Evolutionary conservation across 345 rosid genomes (phyloP).

Genomic region (Populus euphratica): DNA sequence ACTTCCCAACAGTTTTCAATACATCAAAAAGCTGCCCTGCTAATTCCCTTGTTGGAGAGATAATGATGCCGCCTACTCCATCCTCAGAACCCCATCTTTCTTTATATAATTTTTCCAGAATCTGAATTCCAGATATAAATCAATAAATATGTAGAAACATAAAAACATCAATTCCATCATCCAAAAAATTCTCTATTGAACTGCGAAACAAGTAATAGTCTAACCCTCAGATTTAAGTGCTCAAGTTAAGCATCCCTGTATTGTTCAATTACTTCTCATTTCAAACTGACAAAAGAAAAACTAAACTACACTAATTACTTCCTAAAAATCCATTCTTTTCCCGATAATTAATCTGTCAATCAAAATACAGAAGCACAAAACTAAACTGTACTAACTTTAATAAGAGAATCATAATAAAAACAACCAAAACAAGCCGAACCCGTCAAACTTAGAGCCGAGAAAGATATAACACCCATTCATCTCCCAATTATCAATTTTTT

Average conservation of each 20-base stretch:
- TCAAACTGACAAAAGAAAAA: background rate
- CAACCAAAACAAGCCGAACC: no score
- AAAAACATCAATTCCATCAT: background rate
- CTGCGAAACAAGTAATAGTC: no score
- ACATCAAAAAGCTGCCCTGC: slow-evolving; percentile 83
- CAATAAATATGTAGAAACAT: background rate
- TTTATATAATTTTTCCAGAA: slow-evolving; percentile 70
- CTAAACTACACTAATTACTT: background rate
- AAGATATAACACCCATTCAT: no score
- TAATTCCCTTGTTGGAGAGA: slow-evolving; percentile 87
- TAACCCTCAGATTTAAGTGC: no score
- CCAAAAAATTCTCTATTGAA: no score
- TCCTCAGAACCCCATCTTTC: slow-evolving; percentile 88
- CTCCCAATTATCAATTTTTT: no score
- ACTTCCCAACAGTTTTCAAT: slow-evolving; percentile 65
- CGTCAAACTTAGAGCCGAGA: no score
- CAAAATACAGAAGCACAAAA: no score
- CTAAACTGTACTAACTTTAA: no score
- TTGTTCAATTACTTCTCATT: background rate
- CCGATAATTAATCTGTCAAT: background rate
- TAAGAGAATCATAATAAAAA: no score
- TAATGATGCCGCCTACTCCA: slow-evolving; percentile 89
- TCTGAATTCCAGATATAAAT: slow-evolving; percentile 31
- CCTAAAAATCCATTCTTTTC: background rate
- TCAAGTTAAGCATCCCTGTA: no score